phyloP scores from a whole-genome alignment of 768 basidiomycete species.

The Lentinula raphanica region DNA sequence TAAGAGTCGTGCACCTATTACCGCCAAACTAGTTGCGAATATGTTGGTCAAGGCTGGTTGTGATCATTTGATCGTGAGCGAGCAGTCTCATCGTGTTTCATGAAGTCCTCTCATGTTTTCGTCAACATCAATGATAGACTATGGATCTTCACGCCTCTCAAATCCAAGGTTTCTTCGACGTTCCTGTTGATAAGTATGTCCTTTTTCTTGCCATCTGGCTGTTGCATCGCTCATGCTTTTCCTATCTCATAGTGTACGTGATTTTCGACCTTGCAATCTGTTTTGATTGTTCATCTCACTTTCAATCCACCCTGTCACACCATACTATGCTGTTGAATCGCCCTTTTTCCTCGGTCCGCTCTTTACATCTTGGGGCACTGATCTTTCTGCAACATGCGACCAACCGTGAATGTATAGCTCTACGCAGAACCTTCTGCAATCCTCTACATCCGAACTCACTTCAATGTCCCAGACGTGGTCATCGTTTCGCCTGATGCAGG shows the following conservation, averaged over 20 bases:
- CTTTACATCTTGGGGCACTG: no score
- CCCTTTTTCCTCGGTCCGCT: no score
- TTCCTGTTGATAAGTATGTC: slow-evolving; percentile 94
- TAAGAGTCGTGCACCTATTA: slow-evolving; percentile 96
- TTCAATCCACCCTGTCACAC: no score
- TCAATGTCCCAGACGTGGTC: slow-evolving; percentile 78
- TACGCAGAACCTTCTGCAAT: slow-evolving; percentile 96
- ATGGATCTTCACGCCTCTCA: slow-evolving; percentile 99
- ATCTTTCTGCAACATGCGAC: neutral
- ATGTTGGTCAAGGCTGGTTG: slow-evolving; percentile 91
- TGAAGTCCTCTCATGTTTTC: no score
- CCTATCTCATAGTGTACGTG: neutral
- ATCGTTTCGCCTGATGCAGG: slow-evolving; percentile 98
- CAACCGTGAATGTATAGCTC: slow-evolving; percentile 46
- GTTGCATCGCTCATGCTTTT: no score
- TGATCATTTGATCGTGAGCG: slow-evolving; percentile 95
- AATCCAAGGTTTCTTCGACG: slow-evolving; percentile 99
- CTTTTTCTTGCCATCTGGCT: neutral
- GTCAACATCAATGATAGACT: slow-evolving; percentile 49
- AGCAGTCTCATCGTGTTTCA: slow-evolving; percentile 29
- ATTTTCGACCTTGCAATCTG: no score
- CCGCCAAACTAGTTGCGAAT: slow-evolving; percentile 97
- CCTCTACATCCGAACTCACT: slow-evolving; percentile 89
- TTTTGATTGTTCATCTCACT: no score
- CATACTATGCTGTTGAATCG: no score